These are phyloP conservation scores for Malus orientalis DNA, from an alignment of 306 rosid species.

Conservation along the genomic window DNA sequence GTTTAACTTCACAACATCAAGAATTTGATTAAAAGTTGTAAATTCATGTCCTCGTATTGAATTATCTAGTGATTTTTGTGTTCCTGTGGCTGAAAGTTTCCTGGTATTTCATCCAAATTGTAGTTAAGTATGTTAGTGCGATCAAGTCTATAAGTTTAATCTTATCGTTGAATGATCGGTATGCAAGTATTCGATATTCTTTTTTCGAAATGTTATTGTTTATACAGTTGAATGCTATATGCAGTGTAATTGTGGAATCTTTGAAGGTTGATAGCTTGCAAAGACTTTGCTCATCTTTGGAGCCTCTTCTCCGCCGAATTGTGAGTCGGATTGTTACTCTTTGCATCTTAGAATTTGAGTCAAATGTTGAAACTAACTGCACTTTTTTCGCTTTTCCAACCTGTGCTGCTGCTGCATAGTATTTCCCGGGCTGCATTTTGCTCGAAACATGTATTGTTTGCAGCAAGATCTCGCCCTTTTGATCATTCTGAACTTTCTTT, in stretches of 20 bases:
- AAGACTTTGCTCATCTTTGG: slow-evolving; percentile 71
- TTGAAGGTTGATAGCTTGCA: slow-evolving; percentile 85
- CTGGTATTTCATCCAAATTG: not conserved
- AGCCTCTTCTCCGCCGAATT: slow-evolving; percentile 80
- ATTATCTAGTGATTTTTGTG: not conserved
- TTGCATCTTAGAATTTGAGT: not conserved
- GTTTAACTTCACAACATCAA: not conserved
- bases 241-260: slow-evolving; percentile 85
- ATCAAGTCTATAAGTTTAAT: not conserved
- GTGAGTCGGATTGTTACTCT: slow-evolving; percentile 40
- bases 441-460: not conserved
- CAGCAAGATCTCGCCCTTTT: not conserved
- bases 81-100: not conserved
- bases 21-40: not conserved
- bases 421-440: not conserved
- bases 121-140: not conserved
- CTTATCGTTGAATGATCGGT: not conserved
- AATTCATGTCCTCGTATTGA: not conserved
- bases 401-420: not conserved
- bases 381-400: not conserved
- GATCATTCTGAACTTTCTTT: slow-evolving; percentile 22
- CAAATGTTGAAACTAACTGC: not conserved
- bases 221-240: slow-evolving; percentile 12
- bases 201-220: slow-evolving; percentile 15
- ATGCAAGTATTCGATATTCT: not conserved